These are phyloP conservation scores for Dictyostelium firmibasis DNA, from an alignment of 78 protist species.

Conservation along the genomic window DNA sequence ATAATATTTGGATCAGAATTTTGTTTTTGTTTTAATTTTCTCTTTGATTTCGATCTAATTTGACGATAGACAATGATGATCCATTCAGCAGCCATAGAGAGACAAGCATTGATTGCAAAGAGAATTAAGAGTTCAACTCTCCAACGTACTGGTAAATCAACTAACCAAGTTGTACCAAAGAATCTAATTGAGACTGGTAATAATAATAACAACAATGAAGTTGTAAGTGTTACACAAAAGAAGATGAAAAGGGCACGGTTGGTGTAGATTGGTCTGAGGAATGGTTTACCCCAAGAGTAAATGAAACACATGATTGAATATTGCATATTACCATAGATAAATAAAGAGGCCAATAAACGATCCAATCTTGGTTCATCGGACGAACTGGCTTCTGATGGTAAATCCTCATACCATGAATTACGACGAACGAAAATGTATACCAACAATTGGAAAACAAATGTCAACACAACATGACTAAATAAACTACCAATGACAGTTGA, in stretches of 20 bases:
- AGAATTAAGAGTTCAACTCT: background rate
- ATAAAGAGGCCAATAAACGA: background rate
- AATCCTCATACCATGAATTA: constrained; percentile 18
- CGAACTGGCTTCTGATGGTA: background rate
- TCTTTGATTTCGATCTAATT: background rate
- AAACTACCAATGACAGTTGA: constrained; percentile 69
- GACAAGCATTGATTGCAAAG: background rate
- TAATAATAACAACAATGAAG: constrained; percentile 10
- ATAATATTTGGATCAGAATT: background rate
- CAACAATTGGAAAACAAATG: background rate
- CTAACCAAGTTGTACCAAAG: background rate
- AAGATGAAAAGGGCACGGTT: constrained; percentile 25
- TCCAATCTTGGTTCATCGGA: background rate
- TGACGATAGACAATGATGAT: constrained; percentile 15
- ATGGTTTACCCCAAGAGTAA: constrained; percentile 55
- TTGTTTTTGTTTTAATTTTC: background rate
- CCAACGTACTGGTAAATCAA: constrained; percentile 7
- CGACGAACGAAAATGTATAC: constrained; percentile 26
- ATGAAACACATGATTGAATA: constrained; percentile 44
- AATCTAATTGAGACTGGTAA: background rate
- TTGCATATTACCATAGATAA: constrained; percentile 68
- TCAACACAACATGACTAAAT: constrained; percentile 31
- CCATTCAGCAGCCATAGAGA: constrained; percentile 26
- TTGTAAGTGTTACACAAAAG: background rate
- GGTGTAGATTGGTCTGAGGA: constrained; percentile 59